Evolutionary conservation across 331 rosid genomes (phyloP), one percentile per base, ranked within the genome.

Genomic region (Quercus lobata): DNA sequence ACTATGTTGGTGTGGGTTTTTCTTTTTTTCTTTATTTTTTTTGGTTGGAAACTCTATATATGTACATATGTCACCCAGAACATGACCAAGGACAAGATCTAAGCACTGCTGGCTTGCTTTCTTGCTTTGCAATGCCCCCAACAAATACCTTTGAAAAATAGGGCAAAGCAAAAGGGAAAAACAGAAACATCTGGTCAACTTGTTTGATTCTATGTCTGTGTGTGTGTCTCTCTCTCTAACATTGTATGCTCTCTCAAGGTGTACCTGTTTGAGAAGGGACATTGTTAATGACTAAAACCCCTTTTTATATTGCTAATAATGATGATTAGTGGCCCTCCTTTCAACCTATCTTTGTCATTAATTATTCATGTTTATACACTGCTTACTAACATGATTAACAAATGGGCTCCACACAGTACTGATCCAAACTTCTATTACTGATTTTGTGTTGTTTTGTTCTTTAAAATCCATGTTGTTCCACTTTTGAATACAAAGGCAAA

Each of bases 11-110:
- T 81, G 76, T 78, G 85, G 83, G 46, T 41, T 41, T 41, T 41
- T 41, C 12, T 8, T 41, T 41, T 41, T 8, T 8, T 8, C 3
- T 37, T 7, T 37, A 7, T 7, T 6, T 7, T 2, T 8, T 32
- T 62, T 49, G 46, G 76, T 84, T 81, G 82, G 73, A 81, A 52
- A 62, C 73, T 65, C 72, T 83, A 12, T 27, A 1, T 86, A 94
- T 94, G 93, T 83, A 12, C 14, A 1, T 60, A 5, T 86, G 98
- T 94, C 94, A 84, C 98, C 97, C 86, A 92, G 83, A 90, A 89
- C 98, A 94, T 87, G 87, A 76, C 83, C 92, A 90, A 83, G 86
- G 86, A 90, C 80, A 80, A 80, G 78, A 89, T 82, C 88, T 52
- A 79, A 83, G 73, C 68, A 79, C 10, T 86, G 92, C 90, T 86